phyloP scores from a whole-genome alignment of 2,329 filamentous ascomycete genomes.

The Colletotrichum chlorophyti region DNA sequence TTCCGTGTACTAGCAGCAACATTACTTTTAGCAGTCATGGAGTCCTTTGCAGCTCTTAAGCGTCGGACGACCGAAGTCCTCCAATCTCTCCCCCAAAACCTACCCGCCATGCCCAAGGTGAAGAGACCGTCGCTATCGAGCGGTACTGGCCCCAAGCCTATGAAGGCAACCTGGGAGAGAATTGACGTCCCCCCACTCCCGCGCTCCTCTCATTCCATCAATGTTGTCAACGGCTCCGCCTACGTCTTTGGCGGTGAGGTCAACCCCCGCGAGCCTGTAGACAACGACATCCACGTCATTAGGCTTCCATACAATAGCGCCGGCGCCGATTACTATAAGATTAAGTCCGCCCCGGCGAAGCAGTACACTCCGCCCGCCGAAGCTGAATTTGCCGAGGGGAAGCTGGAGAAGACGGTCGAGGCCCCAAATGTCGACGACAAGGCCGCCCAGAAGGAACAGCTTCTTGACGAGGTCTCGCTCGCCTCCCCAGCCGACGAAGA shows the following conservation, averaged over 20 bases:
- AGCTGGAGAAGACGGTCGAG: conserved; percentile 24
- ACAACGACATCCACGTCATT: conserved; percentile 75
- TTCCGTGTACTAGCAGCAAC: neutral
- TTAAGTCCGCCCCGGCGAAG: conserved; percentile 55
- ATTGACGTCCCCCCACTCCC: conserved; percentile 63
- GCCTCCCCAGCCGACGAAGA: conserved; percentile 36
- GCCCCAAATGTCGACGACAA: conserved; percentile 28
- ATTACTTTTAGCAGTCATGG: conserved; percentile 45
- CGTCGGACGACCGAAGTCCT: conserved; percentile 62
- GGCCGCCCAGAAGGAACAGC: conserved; percentile 39
- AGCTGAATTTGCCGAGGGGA: conserved; percentile 20
- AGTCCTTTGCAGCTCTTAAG: conserved; percentile 59
- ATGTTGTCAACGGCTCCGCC: conserved; percentile 61
- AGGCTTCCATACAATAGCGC: conserved; percentile 64
- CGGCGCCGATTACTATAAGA: conserved; percentile 64
- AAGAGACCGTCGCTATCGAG: conserved; percentile 29
- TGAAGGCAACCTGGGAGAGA: conserved; percentile 68
- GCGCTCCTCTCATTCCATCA: conserved; percentile 77
- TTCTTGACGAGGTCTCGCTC: conserved; percentile 50
- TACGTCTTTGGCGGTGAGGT: conserved; percentile 83
- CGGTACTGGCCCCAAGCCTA: conserved; percentile 34
- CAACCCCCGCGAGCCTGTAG: conserved; percentile 68
- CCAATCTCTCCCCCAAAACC: conserved; percentile 55
- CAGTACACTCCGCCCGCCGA: conserved; percentile 29
- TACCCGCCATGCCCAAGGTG: conserved; percentile 40